Evolutionary conservation across 331 rosid genomes (phyloP).

Genomic region (Dryas integrifolia): DNA sequence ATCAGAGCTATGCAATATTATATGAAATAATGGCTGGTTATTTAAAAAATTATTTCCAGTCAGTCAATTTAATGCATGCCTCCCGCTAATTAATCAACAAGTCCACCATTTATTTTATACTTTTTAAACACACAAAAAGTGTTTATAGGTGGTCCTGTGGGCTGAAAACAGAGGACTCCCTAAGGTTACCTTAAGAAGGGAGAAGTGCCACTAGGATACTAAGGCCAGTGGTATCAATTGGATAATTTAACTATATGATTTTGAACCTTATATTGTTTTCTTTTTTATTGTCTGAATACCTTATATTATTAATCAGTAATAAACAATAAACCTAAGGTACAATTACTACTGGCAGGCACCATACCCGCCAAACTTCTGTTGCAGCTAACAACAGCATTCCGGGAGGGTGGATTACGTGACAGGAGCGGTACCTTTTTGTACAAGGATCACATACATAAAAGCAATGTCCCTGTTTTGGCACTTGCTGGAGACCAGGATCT

Average conservation of each 20-base stretch:
- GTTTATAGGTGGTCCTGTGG: neutral
- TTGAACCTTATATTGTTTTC: neutral
- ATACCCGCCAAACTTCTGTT: constrained; percentile 84
- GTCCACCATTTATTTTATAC: neutral
- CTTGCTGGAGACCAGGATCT: constrained; percentile 96
- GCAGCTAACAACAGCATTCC: constrained; percentile 96
- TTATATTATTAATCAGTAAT: neutral
- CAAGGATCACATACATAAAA: constrained; percentile 78
- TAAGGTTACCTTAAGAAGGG: neutral
- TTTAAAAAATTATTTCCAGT: neutral
- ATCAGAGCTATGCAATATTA: neutral
- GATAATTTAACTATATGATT: neutral
- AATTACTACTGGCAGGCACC: constrained; percentile 60
- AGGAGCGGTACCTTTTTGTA: constrained; percentile 63
- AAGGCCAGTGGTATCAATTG: neutral
- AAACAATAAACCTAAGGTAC: constrained; percentile 2
- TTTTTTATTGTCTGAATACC: neutral
- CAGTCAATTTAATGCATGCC: neutral
- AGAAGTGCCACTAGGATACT: neutral
- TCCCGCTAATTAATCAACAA: neutral
- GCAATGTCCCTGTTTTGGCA: constrained; percentile 72
- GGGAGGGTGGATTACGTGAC: constrained; percentile 76
- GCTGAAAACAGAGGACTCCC: neutral
- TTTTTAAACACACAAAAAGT: neutral
- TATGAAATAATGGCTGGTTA: neutral